A percentile compares a stretch with the other conserved stretches of the same genome.
Evolutionary conservation across 768 basidiomycete genomes (phyloP).

Genomic region (Amanita rimosa): DNA sequence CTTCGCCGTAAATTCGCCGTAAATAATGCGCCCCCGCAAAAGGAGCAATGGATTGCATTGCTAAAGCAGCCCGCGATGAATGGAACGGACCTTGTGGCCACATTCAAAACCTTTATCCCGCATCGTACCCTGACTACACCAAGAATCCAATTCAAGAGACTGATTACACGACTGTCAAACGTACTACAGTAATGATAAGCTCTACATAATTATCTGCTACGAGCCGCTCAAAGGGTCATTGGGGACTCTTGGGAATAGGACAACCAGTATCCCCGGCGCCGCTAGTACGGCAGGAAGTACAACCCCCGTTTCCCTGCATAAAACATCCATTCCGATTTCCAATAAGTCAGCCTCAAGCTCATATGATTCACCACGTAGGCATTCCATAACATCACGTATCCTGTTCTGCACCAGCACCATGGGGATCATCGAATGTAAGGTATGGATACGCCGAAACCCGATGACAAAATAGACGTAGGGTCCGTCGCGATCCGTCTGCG

Average conservation of each 20-base stretch:
- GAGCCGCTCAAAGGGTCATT: background rate
- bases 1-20: background rate
- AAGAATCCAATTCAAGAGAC: background rate
- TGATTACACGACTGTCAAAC: background rate
- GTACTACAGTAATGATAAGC: conserved; percentile 1
- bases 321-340: background rate
- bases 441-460: background rate
- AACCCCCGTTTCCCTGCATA: background rate
- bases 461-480: background rate
- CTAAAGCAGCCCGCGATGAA: background rate
- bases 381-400: background rate
- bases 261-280: background rate
- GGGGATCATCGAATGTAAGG: background rate
- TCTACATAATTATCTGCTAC: background rate
- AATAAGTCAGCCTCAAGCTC: background rate
- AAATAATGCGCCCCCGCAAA: background rate
- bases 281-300: background rate
- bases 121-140: background rate
- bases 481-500: background rate
- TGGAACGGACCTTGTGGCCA: conserved; percentile 2
- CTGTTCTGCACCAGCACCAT: background rate
- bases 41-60: background rate
- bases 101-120: background rate
- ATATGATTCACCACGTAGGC: background rate
- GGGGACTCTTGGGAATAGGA: background rate